Percentiles rank a stretch among this genome's conserved stretches.
These are phyloP conservation scores for Metschnikowia chrysomelidarum DNA, from an alignment of 805 yeast genomes.

Conservation along the genomic window DNA sequence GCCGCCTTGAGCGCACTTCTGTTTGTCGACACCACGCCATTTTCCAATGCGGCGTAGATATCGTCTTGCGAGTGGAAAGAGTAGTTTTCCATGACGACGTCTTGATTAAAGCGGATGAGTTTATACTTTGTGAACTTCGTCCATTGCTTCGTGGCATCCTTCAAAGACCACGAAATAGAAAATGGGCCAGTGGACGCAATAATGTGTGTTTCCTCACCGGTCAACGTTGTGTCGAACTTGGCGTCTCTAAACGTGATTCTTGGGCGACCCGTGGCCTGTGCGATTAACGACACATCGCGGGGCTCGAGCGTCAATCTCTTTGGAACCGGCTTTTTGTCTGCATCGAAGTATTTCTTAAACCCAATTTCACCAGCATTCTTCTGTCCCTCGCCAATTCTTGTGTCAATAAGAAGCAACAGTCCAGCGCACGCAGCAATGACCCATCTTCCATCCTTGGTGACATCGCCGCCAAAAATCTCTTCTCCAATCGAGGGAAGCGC, in stretches of 20 bases:
- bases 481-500: constrained; percentile 83
- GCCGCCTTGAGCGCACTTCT: constrained; percentile 55
- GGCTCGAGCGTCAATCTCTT: constrained; percentile 65
- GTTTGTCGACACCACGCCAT: constrained; percentile 73
- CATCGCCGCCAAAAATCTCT: constrained; percentile 61
- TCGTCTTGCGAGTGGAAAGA: constrained; percentile 68
- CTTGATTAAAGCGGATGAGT: constrained; percentile 58
- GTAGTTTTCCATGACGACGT: constrained; percentile 76
- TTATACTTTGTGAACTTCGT: constrained; percentile 48
- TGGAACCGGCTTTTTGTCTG: constrained; percentile 66
- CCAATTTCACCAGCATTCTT: constrained; percentile 60
- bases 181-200: constrained; percentile 81
- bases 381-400: constrained; percentile 56
- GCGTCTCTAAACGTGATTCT: constrained; percentile 65
- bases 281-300: constrained; percentile 54
- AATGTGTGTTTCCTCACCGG: constrained; percentile 63
- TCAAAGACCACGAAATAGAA: constrained; percentile 76
- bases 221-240: constrained; percentile 70
- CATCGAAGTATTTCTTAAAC: constrained; percentile 61
- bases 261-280: constrained; percentile 3
- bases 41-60: constrained; percentile 69
- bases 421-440: constrained; percentile 75
- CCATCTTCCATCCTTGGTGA: constrained; percentile 79
- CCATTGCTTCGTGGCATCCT: constrained; percentile 53
- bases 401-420: constrained; percentile 69